A percentile compares a stretch with the other conserved stretches of the same genome.
Conservation (phyloP, 192 early-diverging fungal genomes). For the Coemansia sp. region DNA sequence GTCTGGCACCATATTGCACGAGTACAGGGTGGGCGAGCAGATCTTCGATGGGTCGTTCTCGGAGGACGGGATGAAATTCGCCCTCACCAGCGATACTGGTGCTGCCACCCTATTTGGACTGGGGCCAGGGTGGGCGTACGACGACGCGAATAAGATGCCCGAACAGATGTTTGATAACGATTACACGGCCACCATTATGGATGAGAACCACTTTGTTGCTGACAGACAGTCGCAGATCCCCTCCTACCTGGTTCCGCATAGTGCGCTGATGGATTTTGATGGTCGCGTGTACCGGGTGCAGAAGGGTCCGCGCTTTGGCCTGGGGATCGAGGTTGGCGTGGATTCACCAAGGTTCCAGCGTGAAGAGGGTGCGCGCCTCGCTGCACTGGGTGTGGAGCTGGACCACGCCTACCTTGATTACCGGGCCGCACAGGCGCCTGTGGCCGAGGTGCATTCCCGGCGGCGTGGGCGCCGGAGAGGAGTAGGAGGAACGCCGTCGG, state of each 20-base stretch:
- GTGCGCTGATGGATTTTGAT: slow-evolving; percentile 65
- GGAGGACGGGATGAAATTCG: slow-evolving; percentile 73
- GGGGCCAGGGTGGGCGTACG: slow-evolving; percentile 51
- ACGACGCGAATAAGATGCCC: slow-evolving; percentile 53
- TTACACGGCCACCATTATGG: slow-evolving; percentile 67
- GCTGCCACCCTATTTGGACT: slow-evolving; percentile 72
- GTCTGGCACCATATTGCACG: slow-evolving; percentile 58
- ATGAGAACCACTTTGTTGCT: slow-evolving; percentile 65
- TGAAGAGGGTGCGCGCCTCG: slow-evolving; percentile 56
- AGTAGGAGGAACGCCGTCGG: not conserved
- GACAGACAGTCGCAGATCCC: slow-evolving; percentile 73
- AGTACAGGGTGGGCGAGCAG: slow-evolving; percentile 55
- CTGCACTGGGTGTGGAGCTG: slow-evolving; percentile 56
- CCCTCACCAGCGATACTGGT: slow-evolving; percentile 70
- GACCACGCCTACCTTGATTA: slow-evolving; percentile 46
- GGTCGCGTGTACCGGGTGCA: slow-evolving; percentile 68
- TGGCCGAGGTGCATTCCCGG: slow-evolving; percentile 28
- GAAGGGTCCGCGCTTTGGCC: slow-evolving; percentile 60
- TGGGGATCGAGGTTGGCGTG: slow-evolving; percentile 56
- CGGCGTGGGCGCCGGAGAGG: slow-evolving; percentile 20
- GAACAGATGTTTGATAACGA: slow-evolving; percentile 83
- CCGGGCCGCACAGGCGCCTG: slow-evolving; percentile 31
- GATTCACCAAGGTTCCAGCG: slow-evolving; percentile 46
- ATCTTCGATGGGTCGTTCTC: slow-evolving; percentile 77
- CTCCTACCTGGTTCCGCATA: slow-evolving; percentile 64